Conservation (phyloP, 345 rosid species). For the Ricinus communis region DNA sequence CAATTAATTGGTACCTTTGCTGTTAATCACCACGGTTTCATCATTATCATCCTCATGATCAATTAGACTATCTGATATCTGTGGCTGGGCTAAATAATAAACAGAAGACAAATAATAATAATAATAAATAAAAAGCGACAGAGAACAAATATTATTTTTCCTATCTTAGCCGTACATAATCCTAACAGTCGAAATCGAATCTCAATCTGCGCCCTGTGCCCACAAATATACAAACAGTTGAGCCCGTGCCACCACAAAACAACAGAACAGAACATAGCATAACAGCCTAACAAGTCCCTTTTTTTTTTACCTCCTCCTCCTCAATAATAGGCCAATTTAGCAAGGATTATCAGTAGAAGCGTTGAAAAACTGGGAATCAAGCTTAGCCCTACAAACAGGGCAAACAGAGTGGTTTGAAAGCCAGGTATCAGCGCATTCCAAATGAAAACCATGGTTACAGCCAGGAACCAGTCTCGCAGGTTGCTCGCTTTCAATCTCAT, state of each 20-base stretch:
- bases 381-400: conserved; percentile 65
- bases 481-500: conserved; percentile 59
- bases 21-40: background rate
- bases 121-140: background rate
- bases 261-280: background rate
- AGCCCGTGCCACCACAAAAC: background rate
- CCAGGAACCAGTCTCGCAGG: conserved; percentile 69
- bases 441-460: conserved; percentile 84
- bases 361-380: conserved; percentile 33
- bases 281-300: no score
- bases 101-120: background rate
- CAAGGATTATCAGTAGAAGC: conserved; percentile 17
- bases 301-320: no score
- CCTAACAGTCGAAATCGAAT: background rate
- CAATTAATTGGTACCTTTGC: background rate
- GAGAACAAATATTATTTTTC: background rate
- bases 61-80: background rate
- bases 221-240: background rate
- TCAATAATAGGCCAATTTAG: no score
- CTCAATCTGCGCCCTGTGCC: background rate
- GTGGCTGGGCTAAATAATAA: background rate
- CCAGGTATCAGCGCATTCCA: conserved; percentile 81
- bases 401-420: conserved; percentile 58
- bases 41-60: background rate
- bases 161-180: background rate